Percentiles rank a stretch among this genome's conserved stretches.
phyloP scores from a whole-genome alignment of 345 rosid species.

The Eucalyptus polybractea region DNA sequence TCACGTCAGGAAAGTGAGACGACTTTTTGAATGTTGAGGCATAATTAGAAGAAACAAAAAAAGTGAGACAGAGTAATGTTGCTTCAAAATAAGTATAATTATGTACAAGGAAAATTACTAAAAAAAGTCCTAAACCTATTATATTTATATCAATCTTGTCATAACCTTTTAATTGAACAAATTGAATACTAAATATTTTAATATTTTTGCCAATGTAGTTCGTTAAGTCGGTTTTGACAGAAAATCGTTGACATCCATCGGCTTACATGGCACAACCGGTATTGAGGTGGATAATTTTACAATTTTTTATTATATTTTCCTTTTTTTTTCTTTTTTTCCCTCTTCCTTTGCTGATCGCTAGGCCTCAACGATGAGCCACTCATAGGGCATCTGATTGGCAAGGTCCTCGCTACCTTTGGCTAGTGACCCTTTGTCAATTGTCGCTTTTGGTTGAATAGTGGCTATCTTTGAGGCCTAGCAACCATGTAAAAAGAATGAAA shows the following conservation, averaged over 20 bases:
- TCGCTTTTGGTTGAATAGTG: too few relatives aligned
- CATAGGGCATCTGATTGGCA: fast-evolving
- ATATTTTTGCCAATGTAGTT: too few relatives aligned
- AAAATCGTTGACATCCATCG: fast-evolving
- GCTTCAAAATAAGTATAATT: too few relatives aligned
- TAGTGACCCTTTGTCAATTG: too few relatives aligned
- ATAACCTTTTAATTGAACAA: fast-evolving
- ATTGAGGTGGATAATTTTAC: too few relatives aligned
- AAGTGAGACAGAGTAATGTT: not conserved
- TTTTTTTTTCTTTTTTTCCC: too few relatives aligned
- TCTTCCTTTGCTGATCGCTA: fast-evolving
- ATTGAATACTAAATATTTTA: too few relatives aligned
- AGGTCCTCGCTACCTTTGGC: too few relatives aligned
- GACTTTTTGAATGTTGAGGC: not conserved
- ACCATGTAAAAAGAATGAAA: fast-evolving
- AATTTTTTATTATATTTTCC: too few relatives aligned
- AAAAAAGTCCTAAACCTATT: too few relatives aligned
- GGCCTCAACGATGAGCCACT: fast-evolving
- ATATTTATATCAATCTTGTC: fast-evolving
- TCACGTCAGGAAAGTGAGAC: not conserved
- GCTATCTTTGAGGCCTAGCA: fast-evolving
- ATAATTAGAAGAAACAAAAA: too few relatives aligned
- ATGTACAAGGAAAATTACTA: fast-evolving
- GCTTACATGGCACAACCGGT: fast-evolving
- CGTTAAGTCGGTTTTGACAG: fast-evolving